A percentile compares a stretch with the other conserved stretches of the same genome.
phyloP scores from a whole-genome alignment of 495 filamentous ascomycete species.

The Penicillium manginii region DNA sequence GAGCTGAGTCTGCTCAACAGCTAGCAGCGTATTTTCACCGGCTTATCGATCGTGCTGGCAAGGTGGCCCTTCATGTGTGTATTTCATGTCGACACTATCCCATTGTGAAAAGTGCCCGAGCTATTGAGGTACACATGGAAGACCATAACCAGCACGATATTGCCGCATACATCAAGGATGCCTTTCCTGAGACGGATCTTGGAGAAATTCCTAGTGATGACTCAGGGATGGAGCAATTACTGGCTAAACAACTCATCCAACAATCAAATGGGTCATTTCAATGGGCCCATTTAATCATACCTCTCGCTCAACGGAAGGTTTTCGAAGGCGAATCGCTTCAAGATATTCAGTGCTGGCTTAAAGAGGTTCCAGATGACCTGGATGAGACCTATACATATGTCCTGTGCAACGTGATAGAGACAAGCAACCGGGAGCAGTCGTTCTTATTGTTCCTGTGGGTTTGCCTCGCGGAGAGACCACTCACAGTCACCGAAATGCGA shows the following conservation, averaged over 20 bases:
- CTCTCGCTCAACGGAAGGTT: background rate
- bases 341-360: background rate
- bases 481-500: background rate
- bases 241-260: background rate
- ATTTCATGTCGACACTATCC: background rate
- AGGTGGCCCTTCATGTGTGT: background rate
- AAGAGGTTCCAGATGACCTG: background rate
- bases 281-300: constrained; percentile 7
- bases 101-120: background rate
- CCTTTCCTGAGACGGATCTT: background rate
- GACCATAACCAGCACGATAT: constrained; percentile 5
- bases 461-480: background rate
- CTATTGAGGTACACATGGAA: background rate
- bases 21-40: background rate
- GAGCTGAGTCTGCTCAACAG: background rate
- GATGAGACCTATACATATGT: background rate
- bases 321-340: background rate
- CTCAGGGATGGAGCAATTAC: background rate
- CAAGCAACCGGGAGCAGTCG: background rate
- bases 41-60: background rate
- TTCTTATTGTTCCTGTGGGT: background rate
- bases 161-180: constrained; percentile 1
- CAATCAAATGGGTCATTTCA: background rate
- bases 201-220: background rate
- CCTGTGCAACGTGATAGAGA: background rate